Conservation (phyloP, 176 grass and related monocot genomes). For the Chloris gayana region DNA sequence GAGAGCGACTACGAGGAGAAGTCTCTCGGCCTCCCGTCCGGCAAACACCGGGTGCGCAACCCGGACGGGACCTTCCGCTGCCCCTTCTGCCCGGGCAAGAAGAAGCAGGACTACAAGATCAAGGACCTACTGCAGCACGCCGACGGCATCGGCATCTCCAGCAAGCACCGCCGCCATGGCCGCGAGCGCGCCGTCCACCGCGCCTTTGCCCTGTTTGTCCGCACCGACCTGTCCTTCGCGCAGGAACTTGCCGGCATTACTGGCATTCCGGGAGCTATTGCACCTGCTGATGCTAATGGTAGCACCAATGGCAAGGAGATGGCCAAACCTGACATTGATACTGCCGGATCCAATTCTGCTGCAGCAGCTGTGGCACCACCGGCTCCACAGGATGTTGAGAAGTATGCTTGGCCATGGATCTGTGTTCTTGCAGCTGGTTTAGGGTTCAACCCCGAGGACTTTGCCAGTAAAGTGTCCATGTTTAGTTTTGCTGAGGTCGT, state of each 20-base stretch:
- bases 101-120: constrained; percentile 77
- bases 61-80: constrained; percentile 80
- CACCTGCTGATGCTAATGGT: not conserved
- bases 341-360: constrained; percentile 3
- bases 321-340: not conserved
- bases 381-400: constrained; percentile 40
- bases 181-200: constrained; percentile 57
- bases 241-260: constrained; percentile 11
- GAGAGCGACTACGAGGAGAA: constrained; percentile 67
- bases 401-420: constrained; percentile 78
- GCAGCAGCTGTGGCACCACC: not conserved
- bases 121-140: constrained; percentile 96
- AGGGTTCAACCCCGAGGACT: constrained; percentile 29
- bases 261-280: constrained; percentile 16
- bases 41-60: constrained; percentile 69
- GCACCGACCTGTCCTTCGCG: constrained; percentile 43
- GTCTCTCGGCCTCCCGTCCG: constrained; percentile 52
- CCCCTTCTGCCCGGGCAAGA: constrained; percentile 90
- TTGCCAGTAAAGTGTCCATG: constrained; percentile 31
- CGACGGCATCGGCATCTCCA: constrained; percentile 63
- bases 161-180: constrained; percentile 63
- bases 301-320: not conserved
- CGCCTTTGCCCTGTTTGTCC: constrained; percentile 51
- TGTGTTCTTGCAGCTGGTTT: constrained; percentile 55
- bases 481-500: constrained; percentile 49